These are phyloP conservation scores for Rhizophora mangle DNA, from an alignment of 345 rosid genomes.

Conservation along the genomic window DNA sequence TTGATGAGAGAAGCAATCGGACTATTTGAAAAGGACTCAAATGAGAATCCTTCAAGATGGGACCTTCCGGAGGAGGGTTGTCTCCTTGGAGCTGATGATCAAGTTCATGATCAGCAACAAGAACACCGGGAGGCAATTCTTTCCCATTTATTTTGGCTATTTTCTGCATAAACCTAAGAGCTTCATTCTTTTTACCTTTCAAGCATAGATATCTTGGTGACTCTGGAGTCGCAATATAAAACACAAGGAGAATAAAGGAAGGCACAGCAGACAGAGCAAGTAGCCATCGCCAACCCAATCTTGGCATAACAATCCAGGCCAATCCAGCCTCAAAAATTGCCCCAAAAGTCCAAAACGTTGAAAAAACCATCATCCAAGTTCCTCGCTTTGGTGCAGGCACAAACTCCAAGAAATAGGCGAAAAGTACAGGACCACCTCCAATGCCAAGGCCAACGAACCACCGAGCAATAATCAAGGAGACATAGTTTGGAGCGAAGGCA, in stretches of 20 bases:
- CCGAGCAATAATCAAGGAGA: constrained; percentile 51
- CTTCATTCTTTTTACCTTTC: constrained; percentile 68
- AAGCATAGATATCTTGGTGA: constrained; percentile 81
- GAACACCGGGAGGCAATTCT: constrained; percentile 61
- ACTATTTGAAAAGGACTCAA: background rate
- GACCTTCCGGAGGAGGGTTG: constrained; percentile 32
- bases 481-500: constrained; percentile 63
- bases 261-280: constrained; percentile 79
- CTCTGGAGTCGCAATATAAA: constrained; percentile 68
- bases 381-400: constrained; percentile 85
- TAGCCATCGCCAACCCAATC: constrained; percentile 88
- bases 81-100: constrained; percentile 35
- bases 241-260: constrained; percentile 67
- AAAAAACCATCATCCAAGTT: constrained; percentile 83
- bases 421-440: constrained; percentile 90
- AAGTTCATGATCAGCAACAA: constrained; percentile 53
- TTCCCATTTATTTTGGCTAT: constrained; percentile 55
- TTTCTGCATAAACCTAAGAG: constrained; percentile 54
- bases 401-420: constrained; percentile 79
- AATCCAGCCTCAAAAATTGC: constrained; percentile 68
- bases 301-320: constrained; percentile 92
- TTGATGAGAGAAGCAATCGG: constrained; percentile 52
- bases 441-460: constrained; percentile 81
- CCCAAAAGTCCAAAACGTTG: constrained; percentile 79
- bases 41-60: background rate